Evolutionary conservation across 1,284 basidiomycete species (phyloP).

Genomic region (Cystobasidium pallidum): DNA sequence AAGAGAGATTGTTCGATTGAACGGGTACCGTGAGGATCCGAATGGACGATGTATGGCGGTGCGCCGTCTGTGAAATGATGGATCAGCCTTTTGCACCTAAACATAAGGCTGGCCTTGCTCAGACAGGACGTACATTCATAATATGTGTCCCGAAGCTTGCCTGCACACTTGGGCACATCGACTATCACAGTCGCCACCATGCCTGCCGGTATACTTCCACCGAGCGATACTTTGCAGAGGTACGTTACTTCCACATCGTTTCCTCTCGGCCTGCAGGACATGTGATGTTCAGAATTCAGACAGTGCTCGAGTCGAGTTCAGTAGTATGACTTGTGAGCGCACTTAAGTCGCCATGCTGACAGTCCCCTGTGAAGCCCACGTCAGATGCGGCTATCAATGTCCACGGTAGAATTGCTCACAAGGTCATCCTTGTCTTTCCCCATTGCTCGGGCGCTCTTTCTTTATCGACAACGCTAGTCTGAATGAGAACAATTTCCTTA

Average conservation of each 20-base stretch:
- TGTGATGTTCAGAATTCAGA: background rate
- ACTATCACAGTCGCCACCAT: constrained; percentile 40
- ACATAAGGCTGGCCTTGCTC: too few species aligned
- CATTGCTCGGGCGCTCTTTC: constrained; percentile 36
- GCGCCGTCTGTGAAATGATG: constrained; percentile 13
- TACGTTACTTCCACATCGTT: constrained; percentile 37
- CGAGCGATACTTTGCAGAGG: constrained; percentile 35
- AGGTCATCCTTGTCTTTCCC: constrained; percentile 36
- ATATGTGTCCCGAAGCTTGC: constrained; percentile 37
- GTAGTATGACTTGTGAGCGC: background rate
- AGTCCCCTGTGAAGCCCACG: constrained; percentile 10
- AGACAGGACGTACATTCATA: constrained; percentile 17
- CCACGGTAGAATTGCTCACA: constrained; percentile 17
- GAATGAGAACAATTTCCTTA: constrained; percentile 41
- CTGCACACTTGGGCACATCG: constrained; percentile 37
- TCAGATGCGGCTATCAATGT: too few species aligned
- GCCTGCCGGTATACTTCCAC: constrained; percentile 29
- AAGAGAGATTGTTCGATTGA: constrained; percentile 26
- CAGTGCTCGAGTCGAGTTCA: background rate
- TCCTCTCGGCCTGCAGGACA: constrained; percentile 23
- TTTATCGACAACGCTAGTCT: constrained; percentile 29
- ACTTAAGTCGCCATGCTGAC: constrained; percentile 36
- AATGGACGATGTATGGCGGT: constrained; percentile 34
- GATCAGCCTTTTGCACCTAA: too few species aligned
- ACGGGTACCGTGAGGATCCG: constrained; percentile 4